Base-by-base conservation (phyloP, 2,329 filamentous ascomycete genomes). In the Arthroderma sp. region DNA sequence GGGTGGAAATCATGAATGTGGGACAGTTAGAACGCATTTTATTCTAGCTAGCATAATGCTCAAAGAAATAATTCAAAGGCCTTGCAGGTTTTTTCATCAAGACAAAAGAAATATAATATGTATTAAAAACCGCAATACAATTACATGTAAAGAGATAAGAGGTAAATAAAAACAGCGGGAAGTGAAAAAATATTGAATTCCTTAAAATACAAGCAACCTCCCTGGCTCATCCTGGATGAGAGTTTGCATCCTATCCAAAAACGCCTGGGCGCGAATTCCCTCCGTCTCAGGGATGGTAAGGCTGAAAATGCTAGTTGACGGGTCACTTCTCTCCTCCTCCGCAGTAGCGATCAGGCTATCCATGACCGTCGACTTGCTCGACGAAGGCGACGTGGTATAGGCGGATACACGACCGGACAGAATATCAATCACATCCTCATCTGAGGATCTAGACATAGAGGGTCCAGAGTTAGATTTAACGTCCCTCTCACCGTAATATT, bases 171-270 rank as follows among this genome's bases (percentile, higher is more conserved):
- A 22, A 22, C 15, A 22, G 15, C 15, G 15, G 15, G 15, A 22
- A 22, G 15, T 22, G 15, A 22, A 22, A 22, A 22, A 22, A 22
- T 22, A 22, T 22, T 22, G 15, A 22, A 22, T 22, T 22, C 15
- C 15, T 22, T 31, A 48, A 29, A 48, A 40, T 53, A 76, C 57
- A 31, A 93, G 77, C 57, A 94, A 66, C 56, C 80, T 74, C 31
- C 80, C 85, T 9, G 86, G 86, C 65, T 91, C 83, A 52, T 77
- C 73, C 66, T 93, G 86, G 54, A 98, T 65, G 28, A 89, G 80
- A 38, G 73, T 68, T 77, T 94, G 95, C 58, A 95, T 76, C 55
- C 86, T 78, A 66, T 89, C 82, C 51, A 98, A 65, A 68, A 95
- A 98, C 7, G 81, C 72, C 57, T 77, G 73, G 9, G 86, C 91